Conservation (phyloP, 306 rosid species). For the Quercus suber region DNA sequence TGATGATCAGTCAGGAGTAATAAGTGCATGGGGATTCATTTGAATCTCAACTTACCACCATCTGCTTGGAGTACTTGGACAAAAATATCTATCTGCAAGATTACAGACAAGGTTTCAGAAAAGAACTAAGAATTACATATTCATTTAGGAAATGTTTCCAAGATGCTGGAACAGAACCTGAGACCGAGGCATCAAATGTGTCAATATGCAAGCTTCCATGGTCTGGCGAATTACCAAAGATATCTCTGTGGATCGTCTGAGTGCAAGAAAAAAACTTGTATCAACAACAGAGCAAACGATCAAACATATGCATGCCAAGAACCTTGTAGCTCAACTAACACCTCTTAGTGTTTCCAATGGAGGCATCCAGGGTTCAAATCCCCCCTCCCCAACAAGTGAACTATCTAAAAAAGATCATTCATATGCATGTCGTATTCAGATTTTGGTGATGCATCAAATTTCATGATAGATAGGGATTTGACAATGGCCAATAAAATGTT, state of each 20-base stretch:
- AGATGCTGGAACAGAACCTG: conserved; percentile 53
- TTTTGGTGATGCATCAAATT: neutral
- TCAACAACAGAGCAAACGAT: conserved; percentile 4
- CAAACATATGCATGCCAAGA: neutral
- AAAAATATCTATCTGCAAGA: conserved; percentile 77
- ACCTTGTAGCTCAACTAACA: no score
- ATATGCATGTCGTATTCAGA: neutral
- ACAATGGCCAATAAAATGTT: no score
- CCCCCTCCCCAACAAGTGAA: no score
- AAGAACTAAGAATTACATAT: neutral
- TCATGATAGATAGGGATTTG: no score
- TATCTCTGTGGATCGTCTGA: conserved; percentile 92
- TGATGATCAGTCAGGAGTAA: neutral
- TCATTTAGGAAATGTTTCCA: conserved; percentile 20
- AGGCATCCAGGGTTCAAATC: no score
- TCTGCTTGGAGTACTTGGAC: conserved; percentile 97
- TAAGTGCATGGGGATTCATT: neutral
- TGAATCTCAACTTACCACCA: conserved; percentile 57
- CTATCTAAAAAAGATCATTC: no score
- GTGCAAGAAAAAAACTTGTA: conserved; percentile 18
- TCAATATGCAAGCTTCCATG: conserved; percentile 83
- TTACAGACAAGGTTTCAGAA: conserved; percentile 21
- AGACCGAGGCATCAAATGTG: conserved; percentile 85
- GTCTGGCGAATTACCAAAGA: conserved; percentile 89
- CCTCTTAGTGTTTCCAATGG: no score